A percentile compares a stretch with the other conserved stretches of the same genome.
These are phyloP conservation scores for Penicillium mononematosum DNA, from an alignment of 495 filamentous ascomycete genomes.

Conservation along the genomic window DNA sequence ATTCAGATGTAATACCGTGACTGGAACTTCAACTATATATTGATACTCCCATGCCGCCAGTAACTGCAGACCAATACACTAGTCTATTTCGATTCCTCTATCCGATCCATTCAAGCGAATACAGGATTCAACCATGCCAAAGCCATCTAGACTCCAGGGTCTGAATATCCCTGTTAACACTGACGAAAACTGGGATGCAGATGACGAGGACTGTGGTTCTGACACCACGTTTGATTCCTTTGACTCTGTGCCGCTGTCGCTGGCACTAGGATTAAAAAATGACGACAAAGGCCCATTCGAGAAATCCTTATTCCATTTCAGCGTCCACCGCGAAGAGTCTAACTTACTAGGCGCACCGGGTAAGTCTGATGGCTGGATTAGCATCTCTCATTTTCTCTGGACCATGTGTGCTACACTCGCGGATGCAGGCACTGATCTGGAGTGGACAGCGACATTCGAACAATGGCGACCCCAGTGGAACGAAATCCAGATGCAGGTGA, in stretches of 20 bases:
- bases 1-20: background rate
- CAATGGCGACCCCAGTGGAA: conserved; percentile 6
- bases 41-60: no score
- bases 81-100: background rate
- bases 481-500: background rate
- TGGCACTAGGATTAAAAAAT: background rate
- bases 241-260: background rate
- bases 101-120: background rate
- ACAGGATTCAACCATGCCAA: background rate
- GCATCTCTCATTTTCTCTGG: conserved; percentile 7
- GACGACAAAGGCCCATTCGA: background rate
- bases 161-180: background rate
- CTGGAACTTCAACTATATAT: background rate
- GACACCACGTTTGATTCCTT: background rate
- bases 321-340: background rate
- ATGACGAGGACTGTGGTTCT: background rate
- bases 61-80: background rate
- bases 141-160: background rate
- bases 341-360: background rate
- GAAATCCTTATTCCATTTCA: background rate
- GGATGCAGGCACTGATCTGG: background rate
- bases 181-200: conserved; percentile 1
- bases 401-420: conserved; percentile 6
- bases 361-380: conserved; percentile 5
- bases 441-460: conserved; percentile 4